A percentile compares a stretch with the other conserved stretches of the same genome.
Conservation (phyloP, 306 rosid genomes). For the Dryas octopetala region DNA sequence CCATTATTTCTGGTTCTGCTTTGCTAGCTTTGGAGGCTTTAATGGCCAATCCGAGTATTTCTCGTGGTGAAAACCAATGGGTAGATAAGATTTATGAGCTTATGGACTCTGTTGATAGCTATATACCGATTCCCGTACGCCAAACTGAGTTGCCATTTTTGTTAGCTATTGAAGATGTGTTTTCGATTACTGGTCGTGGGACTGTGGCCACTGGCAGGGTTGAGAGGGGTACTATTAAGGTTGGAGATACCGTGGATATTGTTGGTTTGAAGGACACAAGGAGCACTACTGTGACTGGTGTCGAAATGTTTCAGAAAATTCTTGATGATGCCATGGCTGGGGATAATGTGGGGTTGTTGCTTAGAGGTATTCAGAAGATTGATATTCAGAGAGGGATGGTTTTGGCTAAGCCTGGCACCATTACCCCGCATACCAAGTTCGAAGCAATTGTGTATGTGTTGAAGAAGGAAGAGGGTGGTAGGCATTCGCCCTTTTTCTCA, state of each 20-base stretch:
- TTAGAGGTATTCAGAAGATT: slow-evolving; percentile 77
- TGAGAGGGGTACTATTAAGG: slow-evolving; percentile 68
- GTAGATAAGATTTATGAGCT: slow-evolving; percentile 81
- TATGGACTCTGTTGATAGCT: slow-evolving; percentile 74
- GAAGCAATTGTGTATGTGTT: slow-evolving; percentile 78
- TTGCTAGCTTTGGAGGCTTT: slow-evolving; percentile 72
- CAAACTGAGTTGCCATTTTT: slow-evolving; percentile 76
- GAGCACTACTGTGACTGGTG: slow-evolving; percentile 76
- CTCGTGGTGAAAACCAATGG: slow-evolving; percentile 71
- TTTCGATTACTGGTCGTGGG: slow-evolving; percentile 83
- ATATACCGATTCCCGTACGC: slow-evolving; percentile 75
- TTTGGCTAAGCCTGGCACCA: slow-evolving; percentile 75
- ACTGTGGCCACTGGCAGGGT: slow-evolving; percentile 88
- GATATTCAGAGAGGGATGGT: slow-evolving; percentile 96
- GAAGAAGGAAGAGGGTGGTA: slow-evolving; percentile 91
- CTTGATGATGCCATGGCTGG: slow-evolving; percentile 86
- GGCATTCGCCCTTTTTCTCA: slow-evolving; percentile 75
- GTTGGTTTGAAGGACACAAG: slow-evolving; percentile 80
- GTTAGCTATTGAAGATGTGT: slow-evolving; percentile 78
- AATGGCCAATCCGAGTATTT: slow-evolving; percentile 61
- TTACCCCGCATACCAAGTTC: slow-evolving; percentile 87
- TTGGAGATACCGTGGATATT: slow-evolving; percentile 64
- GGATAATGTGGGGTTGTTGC: slow-evolving; percentile 81
- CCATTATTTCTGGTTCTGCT: slow-evolving; percentile 76
- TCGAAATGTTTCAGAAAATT: slow-evolving; percentile 88